Evolutionary conservation across 305 asterid species (phyloP), one percentile per base, ranked within the genome.

Genomic region (Salvia sclarea): DNA sequence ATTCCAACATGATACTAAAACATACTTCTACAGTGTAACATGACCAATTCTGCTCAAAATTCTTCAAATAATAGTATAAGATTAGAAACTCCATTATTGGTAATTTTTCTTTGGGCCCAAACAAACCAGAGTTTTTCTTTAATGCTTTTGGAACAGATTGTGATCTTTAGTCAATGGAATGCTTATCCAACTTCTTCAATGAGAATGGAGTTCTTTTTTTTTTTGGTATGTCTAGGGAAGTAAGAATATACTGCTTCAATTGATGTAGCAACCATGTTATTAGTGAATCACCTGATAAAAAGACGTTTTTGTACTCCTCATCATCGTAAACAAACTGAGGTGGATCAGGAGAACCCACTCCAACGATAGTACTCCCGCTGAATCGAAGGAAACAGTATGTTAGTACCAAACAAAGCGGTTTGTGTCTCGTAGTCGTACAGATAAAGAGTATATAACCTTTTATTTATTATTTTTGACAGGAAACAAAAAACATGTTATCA

Each of bases 261-360:
- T 16, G 28, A 48, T 48, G 22, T 8, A 18, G 25, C 8, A 13
- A 48, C 11, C 25, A 18, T 48, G 55, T 7, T 28, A 48, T n/a
- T 48, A 48, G 3, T 48, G 25, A 50, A 60, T 78, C 79, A 92
- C 98, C 97, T 61, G 96, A 92, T 80, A 92, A 48, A 80, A 88
- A 90, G 71, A 90, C 91, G 69, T 90, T 82, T 76, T 83, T 80
- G 83, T 92, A 92, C 59, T 90, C 96, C 8, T 86, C 97, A 47
- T 90, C 98, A 24, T 88, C 94, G 53, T 88, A 88, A 22, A 90
- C 63, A 80, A 92, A 92, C 62, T 81, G 96, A 18, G 98, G 98
- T 37, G 97, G 97, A 60, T 88, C 95, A 3, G 92, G 97, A 64
- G 98, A 90, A 40, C 98, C 98, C 76, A 92, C 90, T 41, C 97